A percentile compares a stretch with the other conserved stretches of the same genome.
phyloP scores from a whole-genome alignment of 345 rosid genomes.

The Eucalyptus regnans region DNA sequence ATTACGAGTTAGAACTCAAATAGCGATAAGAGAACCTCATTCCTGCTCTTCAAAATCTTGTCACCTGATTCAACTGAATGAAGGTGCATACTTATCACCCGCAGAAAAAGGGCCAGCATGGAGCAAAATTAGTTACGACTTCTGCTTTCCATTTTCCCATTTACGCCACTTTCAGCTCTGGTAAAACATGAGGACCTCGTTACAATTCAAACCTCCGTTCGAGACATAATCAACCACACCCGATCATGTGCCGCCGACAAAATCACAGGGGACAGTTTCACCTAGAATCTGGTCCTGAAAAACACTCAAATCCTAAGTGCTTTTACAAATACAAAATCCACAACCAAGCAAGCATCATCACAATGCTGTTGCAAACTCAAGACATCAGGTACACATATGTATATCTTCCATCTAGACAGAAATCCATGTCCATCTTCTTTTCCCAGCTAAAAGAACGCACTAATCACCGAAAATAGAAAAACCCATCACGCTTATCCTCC shows the following conservation, averaged over 20 bases:
- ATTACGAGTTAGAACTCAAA: neutral
- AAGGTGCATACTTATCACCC: neutral
- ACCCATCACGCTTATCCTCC: neutral
- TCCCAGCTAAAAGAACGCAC: neutral
- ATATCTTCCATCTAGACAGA: neutral
- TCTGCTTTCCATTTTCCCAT: neutral
- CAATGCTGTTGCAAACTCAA: neutral
- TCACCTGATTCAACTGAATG: neutral
- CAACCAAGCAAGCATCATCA: neutral
- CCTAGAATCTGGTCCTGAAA: neutral
- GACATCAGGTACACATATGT: neutral
- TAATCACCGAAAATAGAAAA: neutral
- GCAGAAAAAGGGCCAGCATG: neutral
- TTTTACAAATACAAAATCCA: neutral
- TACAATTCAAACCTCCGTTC: neutral
- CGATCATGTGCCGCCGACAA: neutral
- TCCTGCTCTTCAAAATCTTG: neutral
- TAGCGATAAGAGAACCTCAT: neutral
- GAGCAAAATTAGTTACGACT: neutral
- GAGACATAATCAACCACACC: neutral
- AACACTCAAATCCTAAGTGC: neutral
- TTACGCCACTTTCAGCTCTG: neutral
- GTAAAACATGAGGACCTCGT: neutral
- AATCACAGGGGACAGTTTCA: neutral
- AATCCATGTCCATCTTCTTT: neutral